Evolutionary conservation across 2,329 filamentous ascomycete genomes (phyloP).

Genomic region (Aspergillus pseudoterreus): DNA sequence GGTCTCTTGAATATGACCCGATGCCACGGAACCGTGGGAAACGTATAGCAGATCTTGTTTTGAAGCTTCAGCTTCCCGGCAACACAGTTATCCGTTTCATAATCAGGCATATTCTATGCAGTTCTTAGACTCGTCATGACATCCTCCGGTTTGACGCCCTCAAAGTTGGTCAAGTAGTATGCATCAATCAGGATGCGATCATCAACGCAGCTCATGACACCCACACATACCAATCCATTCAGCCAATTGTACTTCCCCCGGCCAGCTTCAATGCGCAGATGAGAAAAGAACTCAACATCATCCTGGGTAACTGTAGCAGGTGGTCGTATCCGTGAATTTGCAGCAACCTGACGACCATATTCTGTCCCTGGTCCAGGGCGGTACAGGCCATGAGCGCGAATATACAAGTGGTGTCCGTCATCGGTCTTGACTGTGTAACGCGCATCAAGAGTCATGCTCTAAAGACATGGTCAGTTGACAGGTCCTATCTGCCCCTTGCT

Average conservation of each 20-base stretch:
- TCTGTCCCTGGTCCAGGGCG: slow-evolving; percentile 20
- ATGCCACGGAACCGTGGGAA: no score
- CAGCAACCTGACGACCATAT: slow-evolving; percentile 19
- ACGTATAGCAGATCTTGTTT: no score
- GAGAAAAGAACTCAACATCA: slow-evolving; percentile 25
- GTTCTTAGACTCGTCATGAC: slow-evolving; percentile 12
- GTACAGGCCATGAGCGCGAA: slow-evolving; percentile 24
- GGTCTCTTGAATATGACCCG: no score
- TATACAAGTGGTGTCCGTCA: slow-evolving; percentile 19
- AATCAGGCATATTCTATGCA: no score
- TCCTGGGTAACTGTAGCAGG: slow-evolving; percentile 17
- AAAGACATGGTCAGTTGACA: background rate
- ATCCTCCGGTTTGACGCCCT: slow-evolving; percentile 15
- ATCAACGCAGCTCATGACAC: slow-evolving; percentile 19
- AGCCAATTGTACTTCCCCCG: slow-evolving; percentile 21
- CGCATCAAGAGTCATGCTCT: slow-evolving; percentile 23
- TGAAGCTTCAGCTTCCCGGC: no score
- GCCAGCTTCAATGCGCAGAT: slow-evolving; percentile 20
- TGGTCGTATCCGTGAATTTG: slow-evolving; percentile 9
- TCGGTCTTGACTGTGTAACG: slow-evolving; percentile 20
- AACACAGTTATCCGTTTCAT: no score
- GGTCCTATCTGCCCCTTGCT: background rate
- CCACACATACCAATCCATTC: slow-evolving; percentile 23
- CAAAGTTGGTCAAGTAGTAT: slow-evolving; percentile 23
- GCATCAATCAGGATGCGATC: slow-evolving; percentile 23